Evolutionary conservation across 1,284 basidiomycete genomes (phyloP).

Genomic region (Sphagnurus paluster): DNA sequence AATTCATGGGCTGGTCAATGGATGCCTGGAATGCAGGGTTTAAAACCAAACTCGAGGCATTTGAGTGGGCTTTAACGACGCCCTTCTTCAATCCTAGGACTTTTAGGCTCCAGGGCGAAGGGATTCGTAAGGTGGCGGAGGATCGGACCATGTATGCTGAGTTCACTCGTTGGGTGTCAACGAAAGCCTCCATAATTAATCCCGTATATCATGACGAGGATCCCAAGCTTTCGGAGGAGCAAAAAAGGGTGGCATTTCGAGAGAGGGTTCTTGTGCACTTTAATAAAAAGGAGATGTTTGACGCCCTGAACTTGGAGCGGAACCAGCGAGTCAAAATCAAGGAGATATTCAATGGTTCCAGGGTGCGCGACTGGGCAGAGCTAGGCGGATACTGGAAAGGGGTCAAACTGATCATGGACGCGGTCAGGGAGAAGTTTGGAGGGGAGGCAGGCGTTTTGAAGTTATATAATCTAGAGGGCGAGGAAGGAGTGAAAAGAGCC

Average conservation of each 20-base stretch:
- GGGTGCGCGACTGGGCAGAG: constrained; percentile 55
- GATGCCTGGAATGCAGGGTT: constrained; percentile 55
- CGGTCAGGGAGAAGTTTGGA: constrained; percentile 39
- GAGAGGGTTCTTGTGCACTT: constrained; percentile 55
- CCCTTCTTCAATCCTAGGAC: constrained; percentile 47
- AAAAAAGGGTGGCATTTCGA: constrained; percentile 24
- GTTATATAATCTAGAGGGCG: no score
- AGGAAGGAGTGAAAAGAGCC: no score
- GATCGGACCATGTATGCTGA: constrained; percentile 59
- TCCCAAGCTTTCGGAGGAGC: constrained; percentile 13
- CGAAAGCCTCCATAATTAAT: constrained; percentile 18
- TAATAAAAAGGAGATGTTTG: constrained; percentile 50
- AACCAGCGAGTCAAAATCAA: constrained; percentile 37
- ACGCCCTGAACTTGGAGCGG: constrained; percentile 35
- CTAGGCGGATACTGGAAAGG: constrained; percentile 43
- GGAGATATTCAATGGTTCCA: constrained; percentile 48
- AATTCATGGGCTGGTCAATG: constrained; percentile 58
- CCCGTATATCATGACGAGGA: constrained; percentile 11
- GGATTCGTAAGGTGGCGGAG: constrained; percentile 42
- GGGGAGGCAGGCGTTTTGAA: constrained; percentile 33
- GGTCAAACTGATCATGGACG: constrained; percentile 51
- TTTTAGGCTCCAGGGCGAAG: constrained; percentile 33
- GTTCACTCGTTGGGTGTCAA: constrained; percentile 51
- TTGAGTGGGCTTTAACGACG: constrained; percentile 56
- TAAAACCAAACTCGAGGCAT: constrained; percentile 47